Evolutionary conservation across 169 alveolate genomes (phyloP).

Genomic region (Eimeria necatrix): DNA sequence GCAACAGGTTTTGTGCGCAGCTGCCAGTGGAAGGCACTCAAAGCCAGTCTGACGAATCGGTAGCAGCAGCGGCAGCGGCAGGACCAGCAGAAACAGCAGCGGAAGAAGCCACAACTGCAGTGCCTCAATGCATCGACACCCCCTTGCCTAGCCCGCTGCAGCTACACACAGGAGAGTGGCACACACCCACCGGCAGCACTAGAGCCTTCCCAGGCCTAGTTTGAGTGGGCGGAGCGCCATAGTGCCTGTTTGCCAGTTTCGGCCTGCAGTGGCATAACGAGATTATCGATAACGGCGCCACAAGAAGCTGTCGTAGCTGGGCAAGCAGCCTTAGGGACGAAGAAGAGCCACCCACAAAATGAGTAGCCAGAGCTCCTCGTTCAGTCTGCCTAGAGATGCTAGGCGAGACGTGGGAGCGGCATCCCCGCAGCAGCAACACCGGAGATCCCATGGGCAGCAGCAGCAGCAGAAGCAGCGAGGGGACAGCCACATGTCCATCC

Average conservation of each 20-base stretch:
- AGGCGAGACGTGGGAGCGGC: not conserved
- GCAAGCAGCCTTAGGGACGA: not conserved
- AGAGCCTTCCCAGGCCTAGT: too few species aligned
- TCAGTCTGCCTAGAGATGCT: slow-evolving; percentile 3
- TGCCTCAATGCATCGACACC: not conserved
- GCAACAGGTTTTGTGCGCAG: not conserved
- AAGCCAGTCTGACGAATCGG: not conserved
- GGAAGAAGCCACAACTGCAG: not conserved
- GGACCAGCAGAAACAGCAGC: not conserved
- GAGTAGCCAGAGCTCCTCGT: slow-evolving; percentile 16
- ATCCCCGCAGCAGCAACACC: slow-evolving; percentile 25
- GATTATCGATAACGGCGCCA: not conserved
- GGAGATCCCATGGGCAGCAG: not conserved
- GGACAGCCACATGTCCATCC: not conserved
- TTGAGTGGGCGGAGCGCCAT: not conserved
- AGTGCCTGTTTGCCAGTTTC: not conserved
- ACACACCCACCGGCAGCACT: too few species aligned
- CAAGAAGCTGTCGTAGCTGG: not conserved
- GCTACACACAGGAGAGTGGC: not conserved
- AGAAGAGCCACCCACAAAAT: not conserved
- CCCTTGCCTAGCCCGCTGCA: not conserved
- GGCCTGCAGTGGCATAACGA: not conserved
- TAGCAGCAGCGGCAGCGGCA: slow-evolving; percentile 40
- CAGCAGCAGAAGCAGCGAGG: slow-evolving; percentile 14
- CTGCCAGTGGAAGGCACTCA: slow-evolving; percentile 14